A percentile compares a stretch with the other conserved stretches of the same genome.
Conservation (phyloP, 139 green algal genomes). For the Coelastrella sp. region DNA sequence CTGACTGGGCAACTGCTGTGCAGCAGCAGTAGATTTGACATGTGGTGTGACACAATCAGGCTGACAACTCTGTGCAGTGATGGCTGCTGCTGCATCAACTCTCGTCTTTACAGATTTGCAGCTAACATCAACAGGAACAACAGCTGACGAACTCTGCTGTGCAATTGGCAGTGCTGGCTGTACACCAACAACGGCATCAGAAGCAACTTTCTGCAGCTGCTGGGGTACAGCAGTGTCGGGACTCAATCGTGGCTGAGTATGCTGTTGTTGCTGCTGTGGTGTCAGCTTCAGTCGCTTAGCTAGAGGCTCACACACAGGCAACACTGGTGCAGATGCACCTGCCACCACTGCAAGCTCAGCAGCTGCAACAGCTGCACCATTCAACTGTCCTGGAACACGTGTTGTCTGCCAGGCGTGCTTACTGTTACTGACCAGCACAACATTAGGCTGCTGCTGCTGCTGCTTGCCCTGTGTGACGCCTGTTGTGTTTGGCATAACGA, state of each 20-base stretch:
- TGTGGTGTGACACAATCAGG: no score
- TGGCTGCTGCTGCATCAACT: no score
- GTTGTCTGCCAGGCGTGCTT: no score
- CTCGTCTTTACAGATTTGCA: no score
- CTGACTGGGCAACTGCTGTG: no score
- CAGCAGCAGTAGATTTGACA: no score
- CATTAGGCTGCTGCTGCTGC: conserved; percentile 4
- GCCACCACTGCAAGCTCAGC: background rate
- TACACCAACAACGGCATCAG: conserved; percentile 9
- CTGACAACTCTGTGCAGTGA: no score
- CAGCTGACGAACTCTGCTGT: background rate
- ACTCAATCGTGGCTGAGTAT: background rate
- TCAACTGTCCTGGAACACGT: background rate
- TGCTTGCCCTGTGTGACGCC: conserved; percentile 14
- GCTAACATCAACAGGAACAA: background rate
- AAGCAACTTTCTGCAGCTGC: background rate
- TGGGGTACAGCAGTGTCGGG: background rate
- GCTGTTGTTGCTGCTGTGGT: background rate
- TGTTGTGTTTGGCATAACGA: no score
- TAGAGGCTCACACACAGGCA: background rate
- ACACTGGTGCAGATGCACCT: background rate
- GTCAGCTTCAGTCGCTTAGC: background rate
- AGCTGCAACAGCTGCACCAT: background rate
- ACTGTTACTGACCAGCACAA: no score
- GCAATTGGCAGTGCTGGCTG: background rate